These are phyloP conservation scores for Xylariaceae sp. DNA, from an alignment of 2,329 filamentous ascomycete genomes.

Conservation along the genomic window DNA sequence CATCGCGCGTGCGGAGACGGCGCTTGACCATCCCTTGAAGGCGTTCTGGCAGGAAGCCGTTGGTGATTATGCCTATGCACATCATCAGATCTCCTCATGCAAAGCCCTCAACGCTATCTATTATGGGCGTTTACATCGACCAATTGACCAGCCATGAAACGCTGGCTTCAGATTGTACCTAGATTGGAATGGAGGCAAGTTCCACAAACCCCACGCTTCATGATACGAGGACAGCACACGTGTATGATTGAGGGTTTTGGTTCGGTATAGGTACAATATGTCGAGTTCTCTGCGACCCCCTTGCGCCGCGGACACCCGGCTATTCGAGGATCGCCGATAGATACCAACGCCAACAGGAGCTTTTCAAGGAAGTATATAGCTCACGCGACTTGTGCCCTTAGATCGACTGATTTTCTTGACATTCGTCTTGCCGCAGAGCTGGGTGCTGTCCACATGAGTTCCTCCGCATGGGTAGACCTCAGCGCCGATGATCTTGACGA, in stretches of 20 bases:
- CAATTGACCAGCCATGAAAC: not conserved
- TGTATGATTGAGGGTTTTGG: not conserved
- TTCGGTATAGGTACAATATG: conserved; percentile 4
- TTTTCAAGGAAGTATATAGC: conserved; percentile 34
- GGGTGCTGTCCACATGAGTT: conserved; percentile 62
- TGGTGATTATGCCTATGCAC: not conserved
- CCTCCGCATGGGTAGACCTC: conserved; percentile 71
- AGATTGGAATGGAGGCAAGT: not conserved
- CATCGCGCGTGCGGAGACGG: not conserved
- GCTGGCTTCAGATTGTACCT: not conserved
- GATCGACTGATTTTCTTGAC: conserved; percentile 63
- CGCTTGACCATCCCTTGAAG: not conserved
- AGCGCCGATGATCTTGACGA: conserved; percentile 63
- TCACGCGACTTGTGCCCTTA: conserved; percentile 60
- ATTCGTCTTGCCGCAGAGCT: conserved; percentile 52
- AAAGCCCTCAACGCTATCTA: not conserved
- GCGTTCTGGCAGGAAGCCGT: not conserved
- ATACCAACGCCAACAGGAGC: not conserved
- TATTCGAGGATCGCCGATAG: not conserved
- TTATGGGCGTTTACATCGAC: not conserved
- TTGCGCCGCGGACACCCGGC: not conserved
- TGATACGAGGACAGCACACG: not conserved
- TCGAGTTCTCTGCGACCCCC: conserved; percentile 3
- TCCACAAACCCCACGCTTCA: not conserved
- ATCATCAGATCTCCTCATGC: not conserved